phyloP scores from a whole-genome alignment of 257 asterid species.

The Solanum peruvianum region DNA sequence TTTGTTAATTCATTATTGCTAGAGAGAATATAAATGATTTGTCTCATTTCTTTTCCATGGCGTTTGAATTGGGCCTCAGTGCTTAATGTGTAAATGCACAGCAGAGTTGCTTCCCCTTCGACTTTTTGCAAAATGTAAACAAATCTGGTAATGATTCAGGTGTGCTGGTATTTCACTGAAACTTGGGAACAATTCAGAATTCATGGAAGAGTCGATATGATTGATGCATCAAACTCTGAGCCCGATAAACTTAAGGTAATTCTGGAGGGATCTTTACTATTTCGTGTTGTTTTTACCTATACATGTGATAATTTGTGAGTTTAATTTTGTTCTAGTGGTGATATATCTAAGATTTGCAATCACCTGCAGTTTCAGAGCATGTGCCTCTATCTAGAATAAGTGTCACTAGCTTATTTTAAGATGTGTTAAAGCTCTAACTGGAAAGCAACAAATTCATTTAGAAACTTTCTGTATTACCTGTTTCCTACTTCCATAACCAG shows the following conservation, averaged over 20 bases:
- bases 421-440: not conserved
- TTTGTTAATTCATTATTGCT: not conserved
- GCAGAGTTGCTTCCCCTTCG: not conserved
- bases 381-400: not conserved
- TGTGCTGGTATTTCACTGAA: conserved; percentile 90
- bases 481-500: no score
- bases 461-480: not conserved
- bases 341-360: not conserved
- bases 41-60: not conserved
- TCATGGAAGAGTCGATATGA: conserved; percentile 54
- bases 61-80: not conserved
- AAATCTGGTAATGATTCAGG: conserved; percentile 22
- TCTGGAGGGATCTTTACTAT: not conserved
- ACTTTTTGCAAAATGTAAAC: not conserved
- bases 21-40: not conserved
- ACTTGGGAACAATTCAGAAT: conserved; percentile 95
- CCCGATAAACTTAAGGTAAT: conserved; percentile 56
- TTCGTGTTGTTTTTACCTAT: not conserved
- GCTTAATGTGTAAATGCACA: not conserved
- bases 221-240: conserved; percentile 53
- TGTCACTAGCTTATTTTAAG: not conserved
- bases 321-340: not conserved
- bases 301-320: not conserved
- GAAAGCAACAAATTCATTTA: not conserved
- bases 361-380: not conserved